Evolutionary conservation across 2,329 filamentous ascomycete species (phyloP).

Genomic region (Neonectria magnoliae): DNA sequence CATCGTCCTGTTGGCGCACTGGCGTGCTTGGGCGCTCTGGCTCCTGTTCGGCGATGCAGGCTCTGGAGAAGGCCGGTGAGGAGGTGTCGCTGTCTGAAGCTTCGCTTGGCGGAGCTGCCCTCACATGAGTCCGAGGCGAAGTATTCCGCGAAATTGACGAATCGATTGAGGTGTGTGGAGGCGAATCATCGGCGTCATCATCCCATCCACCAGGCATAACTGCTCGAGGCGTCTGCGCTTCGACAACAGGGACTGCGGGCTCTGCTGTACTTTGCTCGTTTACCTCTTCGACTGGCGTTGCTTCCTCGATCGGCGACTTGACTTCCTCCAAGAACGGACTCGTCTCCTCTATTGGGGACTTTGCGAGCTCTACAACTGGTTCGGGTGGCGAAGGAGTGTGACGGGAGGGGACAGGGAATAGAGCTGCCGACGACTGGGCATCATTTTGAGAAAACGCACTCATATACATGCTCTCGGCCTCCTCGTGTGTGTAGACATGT

Average conservation of each 20-base stretch:
- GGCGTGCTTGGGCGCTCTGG: constrained; percentile 23
- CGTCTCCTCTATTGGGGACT: constrained; percentile 1
- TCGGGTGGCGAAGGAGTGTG: constrained; percentile 12
- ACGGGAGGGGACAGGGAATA: constrained; percentile 21
- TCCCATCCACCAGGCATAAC: constrained; percentile 66
- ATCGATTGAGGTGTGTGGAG: constrained; percentile 19
- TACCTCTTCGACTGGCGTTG: neutral
- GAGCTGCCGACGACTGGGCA: constrained; percentile 34
- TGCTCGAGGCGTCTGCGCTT: constrained; percentile 20
- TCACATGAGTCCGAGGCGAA: constrained; percentile 21
- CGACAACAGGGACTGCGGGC: neutral
- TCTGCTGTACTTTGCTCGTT: constrained; percentile 11
- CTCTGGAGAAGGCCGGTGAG: constrained; percentile 43
- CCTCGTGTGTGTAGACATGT: constrained; percentile 79
- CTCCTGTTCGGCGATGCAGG: constrained; percentile 34
- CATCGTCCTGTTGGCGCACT: constrained; percentile 50
- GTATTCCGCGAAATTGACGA: constrained; percentile 14
- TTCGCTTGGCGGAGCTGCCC: constrained; percentile 15
- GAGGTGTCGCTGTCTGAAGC: constrained; percentile 40
- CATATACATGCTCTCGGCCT: constrained; percentile 89
- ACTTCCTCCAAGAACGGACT: neutral
- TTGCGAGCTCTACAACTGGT: neutral
- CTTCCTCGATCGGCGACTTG: neutral
- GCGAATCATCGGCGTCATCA: constrained; percentile 46
- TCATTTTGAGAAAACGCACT: constrained; percentile 69